Conservation (phyloP, 768 basidiomycete species). For the Boletus vermiculosoides region DNA sequence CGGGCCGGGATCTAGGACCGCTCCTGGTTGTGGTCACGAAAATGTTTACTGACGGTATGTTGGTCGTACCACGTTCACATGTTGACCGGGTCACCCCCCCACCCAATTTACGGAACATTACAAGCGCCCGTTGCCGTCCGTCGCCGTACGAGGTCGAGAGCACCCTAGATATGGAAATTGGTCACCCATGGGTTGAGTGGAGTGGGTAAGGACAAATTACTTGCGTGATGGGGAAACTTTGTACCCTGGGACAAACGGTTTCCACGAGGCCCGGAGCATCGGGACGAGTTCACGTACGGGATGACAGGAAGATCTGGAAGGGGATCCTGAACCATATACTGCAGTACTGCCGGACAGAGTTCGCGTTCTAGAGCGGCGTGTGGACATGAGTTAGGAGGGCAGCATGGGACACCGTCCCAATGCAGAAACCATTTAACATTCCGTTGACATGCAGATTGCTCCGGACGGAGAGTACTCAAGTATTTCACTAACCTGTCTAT, state of each 20-base stretch:
- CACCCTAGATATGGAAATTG: constrained; percentile 4
- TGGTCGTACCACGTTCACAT: background rate
- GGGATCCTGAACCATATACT: background rate
- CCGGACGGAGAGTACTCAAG: background rate
- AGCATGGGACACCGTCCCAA: background rate
- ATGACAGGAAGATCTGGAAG: background rate
- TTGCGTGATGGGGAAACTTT: constrained; percentile 7
- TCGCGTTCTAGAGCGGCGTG: background rate
- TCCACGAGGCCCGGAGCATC: constrained; percentile 14
- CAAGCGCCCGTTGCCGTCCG: background rate
- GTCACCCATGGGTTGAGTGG: constrained; percentile 1
- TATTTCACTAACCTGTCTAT: background rate
- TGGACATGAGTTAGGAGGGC: background rate
- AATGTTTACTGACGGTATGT: background rate
- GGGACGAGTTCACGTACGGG: constrained; percentile 7
- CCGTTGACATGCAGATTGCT: background rate
- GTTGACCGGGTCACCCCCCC: background rate
- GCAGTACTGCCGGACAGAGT: background rate
- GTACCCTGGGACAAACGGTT: background rate
- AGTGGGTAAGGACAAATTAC: background rate
- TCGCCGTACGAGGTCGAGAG: background rate
- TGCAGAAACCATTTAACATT: background rate
- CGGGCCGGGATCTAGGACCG: constrained; percentile 1
- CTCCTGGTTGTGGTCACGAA: background rate
- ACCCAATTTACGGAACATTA: background rate